phyloP scores from a whole-genome alignment of 2,329 filamentous ascomycete species.

The Davidsoniella australis region DNA sequence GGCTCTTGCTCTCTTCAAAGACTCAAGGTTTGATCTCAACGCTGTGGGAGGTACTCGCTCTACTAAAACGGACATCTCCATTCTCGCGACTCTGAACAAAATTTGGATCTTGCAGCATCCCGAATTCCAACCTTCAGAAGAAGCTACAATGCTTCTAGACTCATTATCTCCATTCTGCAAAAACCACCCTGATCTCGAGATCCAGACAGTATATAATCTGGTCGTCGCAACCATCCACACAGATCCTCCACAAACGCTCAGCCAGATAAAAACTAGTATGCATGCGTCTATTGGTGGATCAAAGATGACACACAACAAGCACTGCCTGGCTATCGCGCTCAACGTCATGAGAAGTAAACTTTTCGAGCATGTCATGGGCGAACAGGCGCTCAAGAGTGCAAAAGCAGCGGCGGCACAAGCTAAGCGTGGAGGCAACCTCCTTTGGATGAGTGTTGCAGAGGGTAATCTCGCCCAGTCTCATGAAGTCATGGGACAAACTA shows the following conservation, averaged over 20 bases:
- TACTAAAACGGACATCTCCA: constrained; percentile 43
- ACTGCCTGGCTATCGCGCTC: constrained; percentile 67
- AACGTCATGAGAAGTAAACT: constrained; percentile 72
- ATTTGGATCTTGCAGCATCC: constrained; percentile 56
- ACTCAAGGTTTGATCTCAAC: constrained; percentile 38
- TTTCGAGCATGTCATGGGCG: constrained; percentile 67
- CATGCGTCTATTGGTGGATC: constrained; percentile 54
- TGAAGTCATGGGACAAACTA: constrained; percentile 49
- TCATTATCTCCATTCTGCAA: constrained; percentile 50
- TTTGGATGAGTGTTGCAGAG: constrained; percentile 69
- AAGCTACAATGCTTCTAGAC: constrained; percentile 44
- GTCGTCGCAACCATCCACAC: constrained; percentile 51
- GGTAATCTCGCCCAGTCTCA: constrained; percentile 62
- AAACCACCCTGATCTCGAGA: constrained; percentile 54
- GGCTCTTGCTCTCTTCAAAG: constrained; percentile 51
- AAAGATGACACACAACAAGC: constrained; percentile 53
- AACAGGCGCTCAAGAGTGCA: constrained; percentile 62
- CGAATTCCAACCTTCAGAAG: constrained; percentile 36
- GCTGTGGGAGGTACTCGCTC: constrained; percentile 27
- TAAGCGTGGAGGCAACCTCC: constrained; percentile 48
- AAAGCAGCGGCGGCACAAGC: constrained; percentile 52
- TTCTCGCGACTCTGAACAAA: constrained; percentile 50
- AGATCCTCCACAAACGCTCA: constrained; percentile 46
- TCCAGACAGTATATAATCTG: constrained; percentile 62
- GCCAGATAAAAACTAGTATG: constrained; percentile 63